These are phyloP conservation scores for Pulveroboletus ravenelii DNA, from an alignment of 768 basidiomycete species.

Conservation along the genomic window DNA sequence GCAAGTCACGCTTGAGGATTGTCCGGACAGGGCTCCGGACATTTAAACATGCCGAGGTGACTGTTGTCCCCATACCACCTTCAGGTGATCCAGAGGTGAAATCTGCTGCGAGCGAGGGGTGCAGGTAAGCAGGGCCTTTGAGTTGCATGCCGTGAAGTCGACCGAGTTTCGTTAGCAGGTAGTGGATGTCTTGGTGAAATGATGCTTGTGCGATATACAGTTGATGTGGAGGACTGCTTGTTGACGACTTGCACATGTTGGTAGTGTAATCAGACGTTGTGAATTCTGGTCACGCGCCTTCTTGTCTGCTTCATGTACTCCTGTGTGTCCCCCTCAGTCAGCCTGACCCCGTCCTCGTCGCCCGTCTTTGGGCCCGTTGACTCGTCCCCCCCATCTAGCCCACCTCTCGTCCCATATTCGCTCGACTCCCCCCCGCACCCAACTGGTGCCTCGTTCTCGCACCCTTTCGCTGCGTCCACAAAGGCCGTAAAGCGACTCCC, in stretches of 20 bases:
- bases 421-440: slow-evolving; percentile 30
- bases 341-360: slow-evolving; percentile 48
- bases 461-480: slow-evolving; percentile 60
- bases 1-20: slow-evolving; percentile 52
- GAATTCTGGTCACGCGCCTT: slow-evolving; percentile 8
- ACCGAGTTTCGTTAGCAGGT: neutral
- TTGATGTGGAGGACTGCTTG: too few species aligned
- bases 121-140: neutral
- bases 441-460: slow-evolving; percentile 10
- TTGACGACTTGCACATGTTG: too few species aligned
- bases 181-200: too few species aligned
- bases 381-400: slow-evolving; percentile 37
- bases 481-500: slow-evolving; percentile 42
- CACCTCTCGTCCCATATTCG: slow-evolving; percentile 22
- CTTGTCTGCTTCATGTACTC: slow-evolving; percentile 8
- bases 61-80: slow-evolving; percentile 37
- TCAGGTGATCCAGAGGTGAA: too few species aligned
- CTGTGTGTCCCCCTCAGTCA: neutral
- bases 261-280: too few species aligned
- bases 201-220: too few species aligned
- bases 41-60: slow-evolving; percentile 54
- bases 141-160: neutral
- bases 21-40: slow-evolving; percentile 44
- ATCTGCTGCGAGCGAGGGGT: neutral
- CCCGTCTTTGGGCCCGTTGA: slow-evolving; percentile 36